Evolutionary conservation across 2,329 filamentous ascomycete species (phyloP).

Genomic region (Neurospora crassa): DNA sequence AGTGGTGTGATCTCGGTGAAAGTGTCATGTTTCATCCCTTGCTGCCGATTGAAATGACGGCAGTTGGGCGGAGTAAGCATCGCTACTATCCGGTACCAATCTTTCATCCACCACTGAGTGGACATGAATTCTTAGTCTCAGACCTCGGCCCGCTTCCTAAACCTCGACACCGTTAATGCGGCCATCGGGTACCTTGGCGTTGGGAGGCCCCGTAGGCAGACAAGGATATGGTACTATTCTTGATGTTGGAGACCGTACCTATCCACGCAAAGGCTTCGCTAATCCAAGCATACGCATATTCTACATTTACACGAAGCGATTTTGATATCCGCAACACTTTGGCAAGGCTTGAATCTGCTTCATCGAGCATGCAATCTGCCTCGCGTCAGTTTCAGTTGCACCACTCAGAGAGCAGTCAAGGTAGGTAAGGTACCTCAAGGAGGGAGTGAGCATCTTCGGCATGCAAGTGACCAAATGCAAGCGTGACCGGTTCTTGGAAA

Average conservation of each 20-base stretch:
- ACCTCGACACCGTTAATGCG: neutral
- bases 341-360: neutral
- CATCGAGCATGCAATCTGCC: neutral
- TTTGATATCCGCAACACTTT: neutral
- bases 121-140: neutral
- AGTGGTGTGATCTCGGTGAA: neutral
- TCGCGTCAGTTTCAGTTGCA: neutral
- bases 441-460: neutral
- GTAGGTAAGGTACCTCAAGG: neutral
- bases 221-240: neutral
- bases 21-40: neutral
- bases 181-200: neutral
- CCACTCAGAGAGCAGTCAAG: neutral
- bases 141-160: neutral
- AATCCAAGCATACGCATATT: neutral
- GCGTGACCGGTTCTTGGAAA: neutral
- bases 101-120: neutral
- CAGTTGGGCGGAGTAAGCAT: neutral
- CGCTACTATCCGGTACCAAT: neutral
- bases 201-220: neutral
- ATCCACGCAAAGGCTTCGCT: neutral
- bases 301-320: neutral
- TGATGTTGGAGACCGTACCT: neutral
- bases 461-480: neutral
- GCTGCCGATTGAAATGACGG: neutral